Evolutionary conservation across 352 stramenopile species (phyloP), one percentile per base, ranked within the genome.

Genomic region (Phytophthora sojae): DNA sequence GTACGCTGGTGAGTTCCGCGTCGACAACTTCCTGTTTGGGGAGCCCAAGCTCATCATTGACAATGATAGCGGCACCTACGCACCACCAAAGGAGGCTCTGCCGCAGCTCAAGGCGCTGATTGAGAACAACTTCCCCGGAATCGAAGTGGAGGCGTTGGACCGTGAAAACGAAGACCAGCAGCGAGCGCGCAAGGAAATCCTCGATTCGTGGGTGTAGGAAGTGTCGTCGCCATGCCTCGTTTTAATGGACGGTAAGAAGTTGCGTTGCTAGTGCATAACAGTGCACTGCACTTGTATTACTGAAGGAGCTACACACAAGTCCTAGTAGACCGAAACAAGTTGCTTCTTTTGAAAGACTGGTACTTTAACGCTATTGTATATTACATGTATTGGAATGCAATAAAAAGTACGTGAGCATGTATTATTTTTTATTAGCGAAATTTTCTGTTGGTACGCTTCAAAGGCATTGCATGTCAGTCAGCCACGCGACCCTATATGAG

Each of bases 41-140:
- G 72, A 73, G 21, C 56, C 52, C 5, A 83, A 74, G 45, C 76
- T 83, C 8, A 54, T 80, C 21, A 83, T 83, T 50, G 69, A 83
- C 61, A 83, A 83, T 21, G 66, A 83, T 49, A 83, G 76, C 39
- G 76, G 76, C 44, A 83, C 76, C 25, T 83, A 83, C 56, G 76
- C 69, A n/a, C 76, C 76, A 23, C 76, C 72, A 0, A 76, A 76
- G 29, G 76, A 63, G 9, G 62, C 74, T 37, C 35, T 83, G 26
- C 76, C 76, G 32, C 57, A 61, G 11, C 58, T 83, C 2, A 71
- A 80, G 55, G 76, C 76, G 2, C 65, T 83, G 0, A 69, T 83
- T 11, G 69, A 83, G 23, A 66, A 61, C 59, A 83, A 83, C n/a
- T 83, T 83, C 35, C 76, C 72, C 8, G 72, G 69, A 3, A 78